Evolutionary conservation across 306 rosid species (phyloP).

Genomic region (Spatholobus suberectus): DNA sequence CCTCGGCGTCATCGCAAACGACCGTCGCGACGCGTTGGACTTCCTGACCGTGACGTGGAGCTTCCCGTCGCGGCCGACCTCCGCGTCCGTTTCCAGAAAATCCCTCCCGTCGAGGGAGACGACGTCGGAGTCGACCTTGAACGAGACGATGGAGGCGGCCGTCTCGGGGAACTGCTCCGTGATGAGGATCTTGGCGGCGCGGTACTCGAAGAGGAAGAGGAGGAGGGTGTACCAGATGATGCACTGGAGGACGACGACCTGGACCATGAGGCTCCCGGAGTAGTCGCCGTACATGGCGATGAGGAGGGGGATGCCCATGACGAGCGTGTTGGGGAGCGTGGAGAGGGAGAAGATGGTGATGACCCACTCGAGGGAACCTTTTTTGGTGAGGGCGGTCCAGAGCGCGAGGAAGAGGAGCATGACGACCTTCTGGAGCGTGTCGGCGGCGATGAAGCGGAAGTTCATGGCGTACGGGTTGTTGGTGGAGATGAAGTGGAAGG

Average conservation of each 20-base stretch:
- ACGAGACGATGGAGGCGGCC: slow-evolving; percentile 89
- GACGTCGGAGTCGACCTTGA: slow-evolving; percentile 93
- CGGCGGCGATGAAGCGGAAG: slow-evolving; percentile 92
- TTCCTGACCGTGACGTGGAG: slow-evolving; percentile 86
- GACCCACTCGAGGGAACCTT: slow-evolving; percentile 34
- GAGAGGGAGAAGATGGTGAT: slow-evolving; percentile 40
- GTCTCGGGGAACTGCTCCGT: slow-evolving; percentile 98
- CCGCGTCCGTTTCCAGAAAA: slow-evolving; percentile 86
- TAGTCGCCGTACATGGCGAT: slow-evolving; percentile 76
- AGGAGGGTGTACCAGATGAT: slow-evolving; percentile 91
- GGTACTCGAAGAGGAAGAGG: slow-evolving; percentile 85
- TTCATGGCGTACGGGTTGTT: slow-evolving; percentile 87
- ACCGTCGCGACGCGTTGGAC: slow-evolving; percentile 79
- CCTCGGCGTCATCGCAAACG: slow-evolving; percentile 73
- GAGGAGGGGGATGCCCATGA: slow-evolving; percentile 87
- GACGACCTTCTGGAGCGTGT: slow-evolving; percentile 84
- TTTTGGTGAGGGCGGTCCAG: slow-evolving; percentile 35
- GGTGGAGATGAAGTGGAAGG: slow-evolving; percentile 83
- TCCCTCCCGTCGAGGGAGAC: slow-evolving; percentile 85
- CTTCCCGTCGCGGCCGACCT: slow-evolving; percentile 82
- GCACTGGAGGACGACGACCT: slow-evolving; percentile 87
- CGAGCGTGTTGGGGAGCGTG: slow-evolving; percentile 63
- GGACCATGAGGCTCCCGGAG: slow-evolving; percentile 81
- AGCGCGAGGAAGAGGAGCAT: slow-evolving; percentile 26
- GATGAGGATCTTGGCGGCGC: slow-evolving; percentile 83